A percentile compares a stretch with the other conserved stretches of the same genome.
Evolutionary conservation across 495 filamentous ascomycete genomes (phyloP).

Genomic region (Sordaria brevicollis): DNA sequence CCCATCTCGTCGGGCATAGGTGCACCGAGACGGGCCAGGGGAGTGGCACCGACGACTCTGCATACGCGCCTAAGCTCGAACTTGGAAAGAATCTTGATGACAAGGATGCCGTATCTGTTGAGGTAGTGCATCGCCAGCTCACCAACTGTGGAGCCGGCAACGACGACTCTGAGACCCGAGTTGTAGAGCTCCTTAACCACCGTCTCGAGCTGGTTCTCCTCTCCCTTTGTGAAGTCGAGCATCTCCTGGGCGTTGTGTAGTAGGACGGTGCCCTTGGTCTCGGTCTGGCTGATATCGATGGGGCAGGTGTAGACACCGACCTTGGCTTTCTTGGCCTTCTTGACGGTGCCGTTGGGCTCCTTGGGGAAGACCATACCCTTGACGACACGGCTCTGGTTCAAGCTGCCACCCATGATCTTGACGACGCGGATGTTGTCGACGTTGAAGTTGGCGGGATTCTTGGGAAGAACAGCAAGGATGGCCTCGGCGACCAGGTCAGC

Average conservation of each 20-base stretch:
- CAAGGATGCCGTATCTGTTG: constrained; percentile 88
- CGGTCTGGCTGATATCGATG: constrained; percentile 91
- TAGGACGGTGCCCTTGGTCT: constrained; percentile 99
- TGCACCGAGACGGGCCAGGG: constrained; percentile 86
- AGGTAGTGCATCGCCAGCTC: constrained; percentile 97
- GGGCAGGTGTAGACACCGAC: constrained; percentile 95
- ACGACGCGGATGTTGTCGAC: constrained; percentile 99
- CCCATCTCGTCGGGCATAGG: constrained; percentile 99
- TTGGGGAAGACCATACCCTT: constrained; percentile 98
- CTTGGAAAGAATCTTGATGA: constrained; percentile 97
- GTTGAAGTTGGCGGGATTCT: constrained; percentile 97
- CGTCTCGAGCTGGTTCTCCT: constrained; percentile 82
- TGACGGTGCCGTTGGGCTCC: constrained; percentile 81
- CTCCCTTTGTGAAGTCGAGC: constrained; percentile 94
- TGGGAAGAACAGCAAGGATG: constrained; percentile 86
- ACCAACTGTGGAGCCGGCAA: constrained; percentile 84
- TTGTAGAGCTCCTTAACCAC: constrained; percentile 93
- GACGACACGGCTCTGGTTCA: constrained; percentile 87
- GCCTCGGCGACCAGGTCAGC: constrained; percentile 85
- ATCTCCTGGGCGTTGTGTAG: constrained; percentile 97
- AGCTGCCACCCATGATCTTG: constrained; percentile 97
- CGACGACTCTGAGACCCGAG: constrained; percentile 80
- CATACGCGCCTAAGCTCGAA: constrained; percentile 91
- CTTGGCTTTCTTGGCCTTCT: constrained; percentile 85
- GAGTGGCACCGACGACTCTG: constrained; percentile 92